Conservation (phyloP, 75 land plant species). For the Cunninghamia lanceolata region DNA sequence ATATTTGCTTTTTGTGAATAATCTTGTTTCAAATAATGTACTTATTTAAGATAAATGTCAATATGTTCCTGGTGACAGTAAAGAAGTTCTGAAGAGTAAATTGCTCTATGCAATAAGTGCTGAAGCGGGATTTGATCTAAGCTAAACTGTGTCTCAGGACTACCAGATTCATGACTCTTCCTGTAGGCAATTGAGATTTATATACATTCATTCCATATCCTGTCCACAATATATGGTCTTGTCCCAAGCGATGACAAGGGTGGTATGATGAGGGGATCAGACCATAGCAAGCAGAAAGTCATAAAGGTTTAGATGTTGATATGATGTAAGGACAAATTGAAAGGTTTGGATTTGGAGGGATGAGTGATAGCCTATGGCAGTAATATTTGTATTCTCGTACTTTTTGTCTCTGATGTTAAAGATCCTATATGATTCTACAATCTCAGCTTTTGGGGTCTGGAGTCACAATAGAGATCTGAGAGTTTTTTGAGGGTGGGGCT, state of each 20-base stretch:
- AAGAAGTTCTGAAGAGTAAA: constrained; percentile 68
- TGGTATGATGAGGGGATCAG: not conserved
- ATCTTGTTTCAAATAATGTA: not conserved
- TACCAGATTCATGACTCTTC: not conserved
- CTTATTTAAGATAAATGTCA: not conserved
- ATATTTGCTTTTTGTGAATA: not conserved
- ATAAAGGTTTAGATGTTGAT: not conserved
- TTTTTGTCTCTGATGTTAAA: not conserved
- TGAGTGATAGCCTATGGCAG: not conserved
- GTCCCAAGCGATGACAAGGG: not conserved
- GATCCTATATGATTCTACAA: not conserved
- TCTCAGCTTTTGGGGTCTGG: not conserved
- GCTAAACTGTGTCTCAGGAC: constrained; percentile 32
- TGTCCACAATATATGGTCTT: not conserved
- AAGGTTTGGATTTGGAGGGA: not conserved
- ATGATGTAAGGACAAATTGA: constrained; percentile 4
- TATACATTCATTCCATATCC: not conserved
- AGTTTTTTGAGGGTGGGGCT: not conserved
- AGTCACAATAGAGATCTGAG: not conserved
- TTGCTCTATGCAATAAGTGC: constrained; percentile 87
- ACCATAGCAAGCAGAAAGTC: not conserved
- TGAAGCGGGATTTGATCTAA: constrained; percentile 93
- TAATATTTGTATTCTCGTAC: not conserved
- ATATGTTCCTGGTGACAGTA: constrained; percentile 46
- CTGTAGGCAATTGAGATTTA: not conserved